A percentile compares a stretch with the other conserved stretches of the same genome.
Conservation (phyloP, 805 yeast genomes). For the Kluyveromyces wickerhamii region DNA sequence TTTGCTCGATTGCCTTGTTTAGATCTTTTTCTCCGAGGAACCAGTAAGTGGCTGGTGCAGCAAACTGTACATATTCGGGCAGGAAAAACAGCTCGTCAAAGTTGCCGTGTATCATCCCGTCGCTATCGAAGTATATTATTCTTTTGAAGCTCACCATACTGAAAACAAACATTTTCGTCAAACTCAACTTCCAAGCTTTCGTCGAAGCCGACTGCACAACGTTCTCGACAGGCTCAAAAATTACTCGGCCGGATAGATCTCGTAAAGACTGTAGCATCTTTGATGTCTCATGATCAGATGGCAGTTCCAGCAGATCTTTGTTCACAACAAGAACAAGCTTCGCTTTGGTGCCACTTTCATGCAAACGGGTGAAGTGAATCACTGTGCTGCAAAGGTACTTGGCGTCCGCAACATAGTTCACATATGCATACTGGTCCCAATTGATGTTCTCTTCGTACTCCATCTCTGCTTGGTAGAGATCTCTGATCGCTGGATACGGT, state of each 20-base stretch:
- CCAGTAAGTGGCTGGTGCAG: slow-evolving; percentile 42
- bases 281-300: slow-evolving; percentile 7
- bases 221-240: slow-evolving; percentile 18
- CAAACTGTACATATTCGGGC: slow-evolving; percentile 38
- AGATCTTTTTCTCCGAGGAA: slow-evolving; percentile 22
- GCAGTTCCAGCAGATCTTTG: slow-evolving; percentile 21
- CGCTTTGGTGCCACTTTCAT: slow-evolving; percentile 33
- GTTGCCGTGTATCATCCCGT: slow-evolving; percentile 36
- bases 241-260: slow-evolving; percentile 16
- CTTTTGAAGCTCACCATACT: slow-evolving; percentile 42
- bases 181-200: slow-evolving; percentile 41
- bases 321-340: slow-evolving; percentile 40
- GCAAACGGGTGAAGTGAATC: slow-evolving; percentile 38
- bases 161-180: slow-evolving; percentile 49
- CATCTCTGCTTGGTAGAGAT: slow-evolving; percentile 12
- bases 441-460: slow-evolving; percentile 20
- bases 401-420: slow-evolving; percentile 50
- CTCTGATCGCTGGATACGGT: slow-evolving; percentile 21
- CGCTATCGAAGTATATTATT: slow-evolving; percentile 52
- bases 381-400: slow-evolving; percentile 46
- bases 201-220: slow-evolving; percentile 16
- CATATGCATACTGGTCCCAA: slow-evolving; percentile 46
- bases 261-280: slow-evolving; percentile 8
- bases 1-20: slow-evolving; percentile 14
- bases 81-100: slow-evolving; percentile 46